Base-by-base conservation (phyloP, 1,139 yeast species). In the Pichia sp. region DNA sequence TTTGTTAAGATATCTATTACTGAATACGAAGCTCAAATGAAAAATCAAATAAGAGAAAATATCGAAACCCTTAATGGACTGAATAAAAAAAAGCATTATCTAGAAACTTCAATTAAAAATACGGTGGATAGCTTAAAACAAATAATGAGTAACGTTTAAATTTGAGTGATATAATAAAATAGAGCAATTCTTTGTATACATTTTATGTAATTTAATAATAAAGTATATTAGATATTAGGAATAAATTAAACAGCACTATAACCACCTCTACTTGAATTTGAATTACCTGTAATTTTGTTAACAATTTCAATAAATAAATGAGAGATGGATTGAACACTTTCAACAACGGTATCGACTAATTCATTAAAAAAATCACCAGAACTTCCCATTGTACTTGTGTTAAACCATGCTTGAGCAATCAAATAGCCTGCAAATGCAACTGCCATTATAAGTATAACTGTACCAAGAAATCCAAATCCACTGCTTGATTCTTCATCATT, bases 391-490 rank as follows among this genome's bases (percentile, higher is more conserved):
- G 81, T 79, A 60, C 75, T 76, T 58, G 74, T 75, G 61, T 79
- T 88, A 64, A 86, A 77, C 86, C 95, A 89, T 0, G 96, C 91
- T 19, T 87, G 86, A 25, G 86, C 87, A 53, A 86, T 76, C 42
- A 89, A 80, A 65, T 87, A 89, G 50, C 79, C 80, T 52, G 91
- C 81, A 60, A 87, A 75, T 55, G 80, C 80, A 45, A 90, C 70
- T 14, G 87, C 82, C 60, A 83, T 73, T 61, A 85, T 79, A 60
- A 86, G 76, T 60, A 86, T 76, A 8, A 84, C 69, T 88, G 90
- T 84, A 2, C 88, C 81, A 63, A 85, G 84, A 84, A 88, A 84
- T 46, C 86, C 89, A 87, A 86, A 81, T 38, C 81, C 77, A 48
- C 59, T 62, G 25, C 52, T 54, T 27, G 49, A 57, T 38, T 55